Percentiles rank a stretch among this genome's conserved stretches.
Evolutionary conservation across 805 yeast species (phyloP).

Genomic region (Candida suzukii): DNA sequence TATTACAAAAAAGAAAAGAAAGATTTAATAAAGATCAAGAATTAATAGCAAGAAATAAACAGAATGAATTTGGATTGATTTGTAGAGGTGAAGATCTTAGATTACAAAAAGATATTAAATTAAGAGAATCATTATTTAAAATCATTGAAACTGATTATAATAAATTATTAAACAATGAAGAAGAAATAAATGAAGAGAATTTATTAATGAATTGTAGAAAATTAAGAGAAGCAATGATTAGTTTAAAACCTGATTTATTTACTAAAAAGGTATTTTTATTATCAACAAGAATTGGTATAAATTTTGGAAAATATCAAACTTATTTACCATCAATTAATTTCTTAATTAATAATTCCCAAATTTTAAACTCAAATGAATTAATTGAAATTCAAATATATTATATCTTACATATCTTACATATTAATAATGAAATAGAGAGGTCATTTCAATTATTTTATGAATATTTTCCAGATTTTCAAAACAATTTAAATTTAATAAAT

Average conservation of each 20-base stretch:
- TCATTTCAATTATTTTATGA: conserved; percentile 21
- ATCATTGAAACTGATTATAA: too few relatives aligned
- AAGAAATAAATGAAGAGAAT: conserved; percentile 1
- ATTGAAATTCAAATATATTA: conserved; percentile 34
- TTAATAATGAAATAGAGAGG: conserved; percentile 23
- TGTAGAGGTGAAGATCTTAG: conserved; percentile 54
- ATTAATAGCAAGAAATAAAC: conserved; percentile 8
- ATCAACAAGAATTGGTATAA: conserved; percentile 39
- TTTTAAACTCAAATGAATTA: conserved; percentile 24
- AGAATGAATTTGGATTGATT: conserved; percentile 40
- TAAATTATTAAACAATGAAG: conserved; percentile 1
- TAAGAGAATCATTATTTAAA: too few relatives aligned
- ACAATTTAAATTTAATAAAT: neutral
- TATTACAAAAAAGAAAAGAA: conserved; percentile 20
- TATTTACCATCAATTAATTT: conserved; percentile 46
- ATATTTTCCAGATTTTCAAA: neutral
- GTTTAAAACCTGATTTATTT: conserved; percentile 29
- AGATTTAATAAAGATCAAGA: conserved; percentile 25
- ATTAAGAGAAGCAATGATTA: conserved; percentile 47
- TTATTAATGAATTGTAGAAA: conserved; percentile 37
- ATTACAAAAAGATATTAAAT: conserved; percentile 39
- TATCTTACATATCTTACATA: conserved; percentile 39
- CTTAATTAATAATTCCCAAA: conserved; percentile 22
- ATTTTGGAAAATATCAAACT: conserved; percentile 43
- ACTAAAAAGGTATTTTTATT: conserved; percentile 38